Conservation (phyloP, 306 rosid species). For the Prosopis cineraria region DNA sequence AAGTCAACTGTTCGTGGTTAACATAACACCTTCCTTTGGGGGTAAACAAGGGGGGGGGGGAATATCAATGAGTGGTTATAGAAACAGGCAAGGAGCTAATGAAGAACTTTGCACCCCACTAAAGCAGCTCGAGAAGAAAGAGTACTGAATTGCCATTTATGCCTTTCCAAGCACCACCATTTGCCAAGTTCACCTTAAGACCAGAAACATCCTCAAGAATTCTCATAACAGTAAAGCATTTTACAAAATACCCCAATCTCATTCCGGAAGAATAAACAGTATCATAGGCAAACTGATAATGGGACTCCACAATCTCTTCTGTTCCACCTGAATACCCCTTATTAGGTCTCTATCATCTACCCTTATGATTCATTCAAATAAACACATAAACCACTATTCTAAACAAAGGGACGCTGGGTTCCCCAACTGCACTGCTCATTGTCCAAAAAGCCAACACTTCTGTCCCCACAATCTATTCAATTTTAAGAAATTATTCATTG, state of each 20-base stretch:
- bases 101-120: too few species aligned
- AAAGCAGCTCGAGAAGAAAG: too few species aligned
- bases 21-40: too few species aligned
- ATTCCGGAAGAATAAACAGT: neutral
- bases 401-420: neutral
- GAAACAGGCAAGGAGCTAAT: too few species aligned
- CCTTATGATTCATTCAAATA: neutral
- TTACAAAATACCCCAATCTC: neutral
- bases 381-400: neutral
- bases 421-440: neutral
- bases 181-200: too few species aligned
- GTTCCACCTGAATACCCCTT: neutral
- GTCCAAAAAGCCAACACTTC: neutral
- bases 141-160: too few species aligned
- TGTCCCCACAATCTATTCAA: neutral
- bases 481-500: neutral
- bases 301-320: neutral
- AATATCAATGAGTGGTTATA: too few species aligned
- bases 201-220: too few species aligned
- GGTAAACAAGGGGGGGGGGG: too few species aligned
- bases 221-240: too few species aligned
- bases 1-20: too few species aligned
- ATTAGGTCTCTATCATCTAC: neutral
- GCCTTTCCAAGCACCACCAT: too few species aligned
- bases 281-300: neutral